Evolutionary conservation across 805 yeast species (phyloP).

Genomic region (Wickerhamiella galacta): DNA sequence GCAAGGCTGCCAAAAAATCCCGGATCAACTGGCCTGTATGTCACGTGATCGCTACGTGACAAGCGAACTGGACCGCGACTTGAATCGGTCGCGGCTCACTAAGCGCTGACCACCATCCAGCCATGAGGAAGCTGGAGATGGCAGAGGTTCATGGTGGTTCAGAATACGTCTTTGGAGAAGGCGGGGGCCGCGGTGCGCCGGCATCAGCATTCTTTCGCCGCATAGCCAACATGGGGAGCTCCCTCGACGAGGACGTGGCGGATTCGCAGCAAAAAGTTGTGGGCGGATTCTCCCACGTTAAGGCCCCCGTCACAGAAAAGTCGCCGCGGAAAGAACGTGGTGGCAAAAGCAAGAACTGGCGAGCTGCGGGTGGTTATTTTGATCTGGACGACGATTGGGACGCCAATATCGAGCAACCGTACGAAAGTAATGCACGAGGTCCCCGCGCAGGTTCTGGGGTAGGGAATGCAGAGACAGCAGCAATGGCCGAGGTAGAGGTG

Average conservation of each 20-base stretch:
- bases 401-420: slow-evolving; percentile 38
- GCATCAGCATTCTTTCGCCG: slow-evolving; percentile 34
- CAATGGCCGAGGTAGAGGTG: slow-evolving; percentile 33
- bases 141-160: slow-evolving; percentile 17
- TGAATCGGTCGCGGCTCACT: too few relatives aligned
- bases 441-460: slow-evolving; percentile 14
- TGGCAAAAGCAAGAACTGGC: neutral
- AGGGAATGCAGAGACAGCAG: slow-evolving; percentile 19
- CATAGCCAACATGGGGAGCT: slow-evolving; percentile 3
- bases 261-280: neutral
- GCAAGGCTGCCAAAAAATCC: too few relatives aligned
- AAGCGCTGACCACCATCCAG: too few relatives aligned
- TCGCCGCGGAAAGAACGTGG: too few relatives aligned
- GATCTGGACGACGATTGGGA: slow-evolving; percentile 92
- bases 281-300: slow-evolving; percentile 1
- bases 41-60: too few relatives aligned
- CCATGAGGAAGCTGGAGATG: slow-evolving; percentile 11
- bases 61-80: too few relatives aligned
- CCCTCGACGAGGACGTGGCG: neutral
- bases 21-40: too few relatives aligned
- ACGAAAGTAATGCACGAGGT: slow-evolving; percentile 7
- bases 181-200: slow-evolving; percentile 50
- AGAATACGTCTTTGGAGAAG: slow-evolving; percentile 51
- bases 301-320: too few relatives aligned
- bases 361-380: slow-evolving; percentile 25